Base-by-base conservation (phyloP, 108 stramenopile species). In the Cylindrotheca closterium region DNA sequence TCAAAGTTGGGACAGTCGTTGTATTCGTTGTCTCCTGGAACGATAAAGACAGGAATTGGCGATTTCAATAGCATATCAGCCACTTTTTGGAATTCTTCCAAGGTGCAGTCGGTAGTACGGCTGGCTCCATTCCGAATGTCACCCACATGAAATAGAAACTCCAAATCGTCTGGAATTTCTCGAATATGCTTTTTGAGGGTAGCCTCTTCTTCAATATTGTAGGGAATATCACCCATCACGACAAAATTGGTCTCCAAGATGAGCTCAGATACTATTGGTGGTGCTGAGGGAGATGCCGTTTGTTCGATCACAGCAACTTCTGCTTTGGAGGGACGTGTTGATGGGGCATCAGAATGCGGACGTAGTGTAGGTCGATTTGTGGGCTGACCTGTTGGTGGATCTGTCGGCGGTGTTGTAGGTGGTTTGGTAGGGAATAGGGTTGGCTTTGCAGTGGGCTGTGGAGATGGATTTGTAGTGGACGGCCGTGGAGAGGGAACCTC, bases 111-210 rank as follows among this genome's bases (percentile, higher is more conserved):
- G 12, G 47, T 47, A 8, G 46, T 28, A 19, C 67, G 53, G 10
- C 46, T 51, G 4, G 70, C 59, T 23, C 54, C 71, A 24, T 50
- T 33, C 25, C 73, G 53, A 7, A 83, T 66, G 60, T 83, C 82
- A n/a, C 82, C 82, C 4, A 83, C 37, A 73, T 83, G 82, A 0
- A 83, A 49, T 27, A 79, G 29, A 53, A 83, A 83, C 37, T 75
- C 81, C n/a, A 70, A 74, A 37, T 68, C 74, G 0, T 63, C 63
- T 55, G 46, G 49, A 28, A 74, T 65, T 19, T 55, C 33, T 15
- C 3, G 4, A 21, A 79, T 66, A 1, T 73, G 67, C 2, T 28
- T 22, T 24, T 63, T 61, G 15, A 79, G 63, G 4, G 8, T 56
- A 2, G 17, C 30, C 2, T 21, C 28, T 50, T 79, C 72, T 1